Evolutionary conservation across 768 basidiomycete species (phyloP).

Genomic region (Crepidotus variabilis): DNA sequence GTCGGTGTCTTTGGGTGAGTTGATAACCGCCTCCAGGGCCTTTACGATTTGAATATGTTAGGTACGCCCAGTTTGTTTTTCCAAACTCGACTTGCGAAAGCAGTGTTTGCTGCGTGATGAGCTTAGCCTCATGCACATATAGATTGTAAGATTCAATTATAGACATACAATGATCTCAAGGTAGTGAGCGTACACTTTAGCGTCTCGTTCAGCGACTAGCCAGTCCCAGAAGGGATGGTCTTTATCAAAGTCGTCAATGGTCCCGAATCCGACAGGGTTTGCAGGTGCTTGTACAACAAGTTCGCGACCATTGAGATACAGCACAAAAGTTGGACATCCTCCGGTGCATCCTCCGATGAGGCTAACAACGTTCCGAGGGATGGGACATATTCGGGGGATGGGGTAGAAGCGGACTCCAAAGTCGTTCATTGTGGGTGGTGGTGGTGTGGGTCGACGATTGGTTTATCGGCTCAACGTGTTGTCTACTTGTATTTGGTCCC

Average conservation of each 20-base stretch:
- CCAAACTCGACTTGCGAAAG: conserved; percentile 28
- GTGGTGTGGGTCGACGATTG: neutral
- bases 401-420: conserved; percentile 6
- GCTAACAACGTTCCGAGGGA: conserved; percentile 7
- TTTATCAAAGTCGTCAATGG: conserved; percentile 1
- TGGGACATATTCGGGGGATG: conserved; percentile 2
- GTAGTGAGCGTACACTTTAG: conserved; percentile 3
- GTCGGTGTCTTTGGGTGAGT: conserved; percentile 24
- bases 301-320: conserved; percentile 10
- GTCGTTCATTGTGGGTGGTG: neutral
- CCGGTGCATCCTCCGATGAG: conserved; percentile 10
- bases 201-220: neutral
- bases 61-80: conserved; percentile 28
- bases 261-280: conserved; percentile 1
- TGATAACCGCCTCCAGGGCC: conserved; percentile 24
- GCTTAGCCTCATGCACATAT: neutral
- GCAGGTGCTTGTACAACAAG: conserved; percentile 9
- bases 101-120: conserved; percentile 22
- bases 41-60: conserved; percentile 7
- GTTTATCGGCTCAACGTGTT: neutral
- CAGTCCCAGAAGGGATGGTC: conserved; percentile 3
- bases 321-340: conserved; percentile 5
- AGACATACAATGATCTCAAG: conserved; percentile 19
- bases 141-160: neutral
- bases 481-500: neutral